A percentile compares a stretch with the other conserved stretches of the same genome.
Evolutionary conservation across 208 protist species (phyloP).

Genomic region (Trypanosoma platydactyli): DNA sequence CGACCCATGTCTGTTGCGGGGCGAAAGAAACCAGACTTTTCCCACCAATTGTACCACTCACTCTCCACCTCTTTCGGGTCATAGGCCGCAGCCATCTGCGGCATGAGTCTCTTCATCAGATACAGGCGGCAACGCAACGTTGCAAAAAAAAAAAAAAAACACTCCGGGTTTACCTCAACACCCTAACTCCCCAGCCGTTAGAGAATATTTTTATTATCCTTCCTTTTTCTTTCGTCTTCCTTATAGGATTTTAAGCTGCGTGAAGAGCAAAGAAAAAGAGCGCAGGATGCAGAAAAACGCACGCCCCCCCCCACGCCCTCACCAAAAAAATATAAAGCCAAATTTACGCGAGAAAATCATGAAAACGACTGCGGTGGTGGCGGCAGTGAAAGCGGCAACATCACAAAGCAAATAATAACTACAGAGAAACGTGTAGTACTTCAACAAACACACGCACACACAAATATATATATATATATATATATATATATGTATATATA

Average conservation of each 20-base stretch:
- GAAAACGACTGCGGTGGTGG: no score
- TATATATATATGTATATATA: constrained; percentile 16
- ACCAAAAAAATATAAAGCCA: no score
- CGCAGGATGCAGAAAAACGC: no score
- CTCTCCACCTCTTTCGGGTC: constrained; percentile 94
- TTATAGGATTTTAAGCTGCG: no score
- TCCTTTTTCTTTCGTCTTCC: no score
- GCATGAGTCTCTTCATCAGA: constrained; percentile 76
- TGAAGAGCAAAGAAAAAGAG: no score
- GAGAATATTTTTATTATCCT: no score
- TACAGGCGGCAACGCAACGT: constrained; percentile 60
- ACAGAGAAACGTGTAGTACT: no score
- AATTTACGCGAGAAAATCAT: no score
- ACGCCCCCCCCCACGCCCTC: no score
- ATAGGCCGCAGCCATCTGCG: constrained; percentile 92
- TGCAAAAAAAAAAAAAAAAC: constrained; percentile 15
- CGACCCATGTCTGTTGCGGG: constrained; percentile 77
- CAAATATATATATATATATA: constrained; percentile 20
- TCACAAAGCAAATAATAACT: no score
- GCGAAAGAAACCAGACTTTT: constrained; percentile 95
- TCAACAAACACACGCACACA: constrained; percentile 4
- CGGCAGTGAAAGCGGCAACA: no score
- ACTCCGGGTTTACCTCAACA: constrained; percentile 18
- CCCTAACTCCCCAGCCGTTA: background rate
- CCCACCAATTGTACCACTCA: constrained; percentile 98